phyloP scores from a whole-genome alignment of 768 basidiomycete species.

The Hypholoma sublateritium region DNA sequence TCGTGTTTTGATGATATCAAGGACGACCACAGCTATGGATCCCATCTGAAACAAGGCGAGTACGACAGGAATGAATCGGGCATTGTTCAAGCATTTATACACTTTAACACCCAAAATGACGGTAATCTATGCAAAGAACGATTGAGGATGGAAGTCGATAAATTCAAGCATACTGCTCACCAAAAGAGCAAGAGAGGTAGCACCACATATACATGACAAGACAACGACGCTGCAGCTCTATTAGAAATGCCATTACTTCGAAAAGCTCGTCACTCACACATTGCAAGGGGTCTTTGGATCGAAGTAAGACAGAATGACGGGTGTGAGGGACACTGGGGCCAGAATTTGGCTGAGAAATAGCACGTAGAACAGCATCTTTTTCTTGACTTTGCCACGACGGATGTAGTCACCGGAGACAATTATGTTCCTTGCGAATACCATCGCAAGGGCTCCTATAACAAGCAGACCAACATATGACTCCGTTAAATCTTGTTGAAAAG shows the following conservation, averaged over 20 bases:
- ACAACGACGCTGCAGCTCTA: slow-evolving; percentile 32
- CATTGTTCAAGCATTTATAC: slow-evolving; percentile 62
- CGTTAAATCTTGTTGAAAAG: slow-evolving; percentile 42
- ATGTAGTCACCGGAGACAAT: slow-evolving; percentile 50
- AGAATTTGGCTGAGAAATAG: slow-evolving; percentile 56
- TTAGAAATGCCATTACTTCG: slow-evolving; percentile 4
- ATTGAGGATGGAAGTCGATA: neutral
- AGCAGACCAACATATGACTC: slow-evolving; percentile 43
- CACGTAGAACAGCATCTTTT: slow-evolving; percentile 57
- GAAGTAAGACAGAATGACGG: slow-evolving; percentile 49
- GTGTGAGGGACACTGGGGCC: slow-evolving; percentile 42
- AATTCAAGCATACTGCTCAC: slow-evolving; percentile 21
- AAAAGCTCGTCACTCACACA: slow-evolving; percentile 34
- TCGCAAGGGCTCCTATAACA: slow-evolving; percentile 46
- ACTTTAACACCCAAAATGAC: slow-evolving; percentile 67
- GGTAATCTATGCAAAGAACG: slow-evolving; percentile 41
- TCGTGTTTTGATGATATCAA: slow-evolving; percentile 39
- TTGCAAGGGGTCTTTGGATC: slow-evolving; percentile 40
- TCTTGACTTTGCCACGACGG: slow-evolving; percentile 53
- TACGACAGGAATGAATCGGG: slow-evolving; percentile 48
- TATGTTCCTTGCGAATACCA: slow-evolving; percentile 55
- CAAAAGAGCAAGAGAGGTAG: slow-evolving; percentile 39
- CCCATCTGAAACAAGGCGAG: slow-evolving; percentile 42
- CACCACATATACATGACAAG: slow-evolving; percentile 34
- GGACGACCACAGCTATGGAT: slow-evolving; percentile 38